A percentile compares a stretch with the other conserved stretches of the same genome.
These are phyloP conservation scores for Jatropha multifida DNA, from an alignment of 441 rosid genomes.

Conservation along the genomic window DNA sequence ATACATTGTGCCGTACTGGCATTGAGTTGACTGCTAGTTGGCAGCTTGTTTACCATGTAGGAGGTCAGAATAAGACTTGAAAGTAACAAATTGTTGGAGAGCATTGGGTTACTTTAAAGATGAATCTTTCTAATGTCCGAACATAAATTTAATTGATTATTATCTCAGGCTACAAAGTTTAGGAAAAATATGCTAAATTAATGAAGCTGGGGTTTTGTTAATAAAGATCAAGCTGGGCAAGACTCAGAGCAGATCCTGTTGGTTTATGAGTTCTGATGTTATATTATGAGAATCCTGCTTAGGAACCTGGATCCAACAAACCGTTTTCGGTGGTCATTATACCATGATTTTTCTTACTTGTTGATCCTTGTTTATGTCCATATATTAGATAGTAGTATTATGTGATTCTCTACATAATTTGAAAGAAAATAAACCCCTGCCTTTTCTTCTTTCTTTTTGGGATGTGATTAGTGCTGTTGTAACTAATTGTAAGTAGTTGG, in stretches of 20 bases:
- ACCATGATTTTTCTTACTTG: not conserved
- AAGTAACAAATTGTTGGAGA: slow-evolving; percentile 5
- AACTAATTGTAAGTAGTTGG: not conserved
- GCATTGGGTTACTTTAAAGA: not conserved
- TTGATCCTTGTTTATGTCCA: too few species aligned
- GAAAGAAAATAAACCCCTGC: too few species aligned
- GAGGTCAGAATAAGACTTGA: not conserved
- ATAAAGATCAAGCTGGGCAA: not conserved
- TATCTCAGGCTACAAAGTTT: not conserved
- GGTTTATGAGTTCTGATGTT: not conserved
- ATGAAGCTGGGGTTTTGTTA: not conserved
- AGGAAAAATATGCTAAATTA: not conserved
- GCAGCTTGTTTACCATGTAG: not conserved
- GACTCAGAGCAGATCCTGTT: not conserved
- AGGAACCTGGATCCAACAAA: not conserved
- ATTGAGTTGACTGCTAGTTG: not conserved
- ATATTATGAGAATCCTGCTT: not conserved
- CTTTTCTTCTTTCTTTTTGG: not conserved
- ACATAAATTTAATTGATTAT: not conserved
- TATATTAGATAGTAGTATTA: not conserved
- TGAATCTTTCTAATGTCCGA: not conserved
- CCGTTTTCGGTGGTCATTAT: not conserved
- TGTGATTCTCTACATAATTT: not conserved
- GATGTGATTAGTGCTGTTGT: not conserved
- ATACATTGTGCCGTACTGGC: not conserved